Percentiles rank a stretch among this genome's conserved stretches.
Conservation (phyloP, 2,329 filamentous ascomycete genomes). For the Fusarium tuaranense region DNA sequence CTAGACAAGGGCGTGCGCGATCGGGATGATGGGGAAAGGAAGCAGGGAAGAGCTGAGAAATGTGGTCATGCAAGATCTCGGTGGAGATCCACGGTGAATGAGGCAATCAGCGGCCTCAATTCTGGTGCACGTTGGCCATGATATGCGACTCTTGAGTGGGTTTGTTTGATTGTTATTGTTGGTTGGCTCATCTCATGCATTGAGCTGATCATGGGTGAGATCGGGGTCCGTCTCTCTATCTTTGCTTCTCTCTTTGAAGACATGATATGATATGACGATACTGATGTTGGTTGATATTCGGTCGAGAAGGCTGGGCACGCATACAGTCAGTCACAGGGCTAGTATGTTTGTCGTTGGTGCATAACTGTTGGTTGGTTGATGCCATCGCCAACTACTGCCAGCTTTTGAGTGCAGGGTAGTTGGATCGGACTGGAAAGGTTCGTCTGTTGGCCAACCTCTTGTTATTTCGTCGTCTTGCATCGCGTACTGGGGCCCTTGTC, state of each 20-base stretch:
- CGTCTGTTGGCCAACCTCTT: background rate
- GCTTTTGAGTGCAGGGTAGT: background rate
- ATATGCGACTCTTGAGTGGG: background rate
- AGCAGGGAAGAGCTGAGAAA: constrained; percentile 4
- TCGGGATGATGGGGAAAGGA: background rate
- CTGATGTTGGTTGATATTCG: background rate
- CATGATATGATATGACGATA: background rate
- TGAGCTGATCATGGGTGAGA: background rate
- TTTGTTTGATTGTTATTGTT: background rate
- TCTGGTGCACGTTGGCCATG: background rate
- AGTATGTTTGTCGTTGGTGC: background rate
- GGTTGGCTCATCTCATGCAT: background rate
- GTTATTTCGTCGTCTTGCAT: background rate
- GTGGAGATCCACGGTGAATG: background rate
- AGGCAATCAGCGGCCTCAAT: background rate
- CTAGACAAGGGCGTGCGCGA: constrained; percentile 9
- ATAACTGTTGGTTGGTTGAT: background rate
- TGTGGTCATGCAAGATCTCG: background rate
- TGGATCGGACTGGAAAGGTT: background rate
- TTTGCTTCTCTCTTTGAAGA: background rate
- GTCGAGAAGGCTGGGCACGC: background rate
- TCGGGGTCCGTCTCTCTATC: background rate
- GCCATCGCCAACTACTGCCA: background rate
- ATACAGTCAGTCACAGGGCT: background rate
- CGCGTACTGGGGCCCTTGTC: background rate